Evolutionary conservation across 108 stramenopile genomes (phyloP).

Genomic region (Skeletonema marinoi): DNA sequence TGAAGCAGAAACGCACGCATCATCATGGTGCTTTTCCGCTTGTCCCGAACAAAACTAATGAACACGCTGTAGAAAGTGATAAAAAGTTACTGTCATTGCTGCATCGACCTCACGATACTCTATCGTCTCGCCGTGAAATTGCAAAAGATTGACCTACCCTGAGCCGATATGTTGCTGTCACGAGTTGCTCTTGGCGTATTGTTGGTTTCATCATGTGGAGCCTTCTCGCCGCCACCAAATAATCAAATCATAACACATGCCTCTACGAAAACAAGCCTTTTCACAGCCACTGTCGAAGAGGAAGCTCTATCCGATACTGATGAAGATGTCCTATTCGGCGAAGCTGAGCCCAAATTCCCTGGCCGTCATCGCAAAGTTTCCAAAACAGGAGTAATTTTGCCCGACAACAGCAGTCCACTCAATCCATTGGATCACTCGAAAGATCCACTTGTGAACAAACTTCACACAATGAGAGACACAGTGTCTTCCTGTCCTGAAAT

Average conservation of each 20-base stretch:
- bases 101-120: too few relatives aligned
- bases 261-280: not conserved
- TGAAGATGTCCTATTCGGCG: conserved; percentile 77
- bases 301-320: conserved; percentile 45
- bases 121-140: not conserved
- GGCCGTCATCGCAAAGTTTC: conserved; percentile 48
- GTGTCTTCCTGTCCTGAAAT: conserved; percentile 66
- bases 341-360: conserved; percentile 20
- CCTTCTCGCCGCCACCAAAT: not conserved
- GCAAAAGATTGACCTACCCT: not conserved
- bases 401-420: conserved; percentile 40
- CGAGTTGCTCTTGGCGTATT: not conserved
- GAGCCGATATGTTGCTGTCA: not conserved
- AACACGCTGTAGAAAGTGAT: too few relatives aligned
- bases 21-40: too few relatives aligned
- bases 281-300: not conserved
- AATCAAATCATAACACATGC: not conserved
- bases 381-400: conserved; percentile 57
- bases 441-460: conserved; percentile 79
- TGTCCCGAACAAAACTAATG: too few relatives aligned
- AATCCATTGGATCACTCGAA: conserved; percentile 68
- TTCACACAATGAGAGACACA: conserved; percentile 65
- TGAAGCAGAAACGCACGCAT: too few relatives aligned
- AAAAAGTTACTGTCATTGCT: too few relatives aligned
- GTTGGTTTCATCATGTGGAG: not conserved